These are phyloP conservation scores for Alternaria sp. DNA, from an alignment of 2,329 filamentous ascomycete genomes.

Conservation along the genomic window DNA sequence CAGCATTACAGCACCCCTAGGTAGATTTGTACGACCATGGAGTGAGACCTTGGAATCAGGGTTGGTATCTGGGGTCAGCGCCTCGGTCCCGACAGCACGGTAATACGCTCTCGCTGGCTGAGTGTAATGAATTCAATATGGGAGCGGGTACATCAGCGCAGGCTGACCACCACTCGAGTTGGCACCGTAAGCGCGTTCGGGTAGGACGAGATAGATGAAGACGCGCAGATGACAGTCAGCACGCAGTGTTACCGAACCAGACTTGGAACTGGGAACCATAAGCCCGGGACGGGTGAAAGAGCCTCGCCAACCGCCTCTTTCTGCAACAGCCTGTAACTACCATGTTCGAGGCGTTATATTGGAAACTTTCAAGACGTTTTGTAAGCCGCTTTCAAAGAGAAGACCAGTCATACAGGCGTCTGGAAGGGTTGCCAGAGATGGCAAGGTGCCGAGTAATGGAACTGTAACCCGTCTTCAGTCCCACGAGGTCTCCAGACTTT, in stretches of 20 bases:
- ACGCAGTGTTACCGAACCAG: slow-evolving; percentile 34
- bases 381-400: slow-evolving; percentile 5
- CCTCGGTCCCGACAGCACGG: slow-evolving; percentile 11
- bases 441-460: neutral
- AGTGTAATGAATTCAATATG: slow-evolving; percentile 18
- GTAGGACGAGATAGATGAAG: slow-evolving; percentile 23
- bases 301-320: slow-evolving; percentile 4
- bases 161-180: slow-evolving; percentile 33
- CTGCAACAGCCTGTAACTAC: neutral
- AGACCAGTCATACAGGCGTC: neutral
- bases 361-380: slow-evolving; percentile 11
- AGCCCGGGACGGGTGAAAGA: slow-evolving; percentile 10
- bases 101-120: slow-evolving; percentile 10
- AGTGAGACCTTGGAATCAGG: slow-evolving; percentile 11
- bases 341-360: neutral
- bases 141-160: slow-evolving; percentile 20
- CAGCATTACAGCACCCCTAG: slow-evolving; percentile 3
- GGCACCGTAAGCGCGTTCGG: slow-evolving; percentile 19
- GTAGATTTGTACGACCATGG: slow-evolving; percentile 7
- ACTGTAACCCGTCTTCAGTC: neutral
- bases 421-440: slow-evolving; percentile 5
- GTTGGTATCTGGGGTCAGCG: slow-evolving; percentile 19
- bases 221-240: slow-evolving; percentile 40
- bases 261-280: slow-evolving; percentile 18
- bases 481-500: neutral